Conservation (phyloP, 371 early-diverging fungal genomes). For the Ordospora pajunii region DNA sequence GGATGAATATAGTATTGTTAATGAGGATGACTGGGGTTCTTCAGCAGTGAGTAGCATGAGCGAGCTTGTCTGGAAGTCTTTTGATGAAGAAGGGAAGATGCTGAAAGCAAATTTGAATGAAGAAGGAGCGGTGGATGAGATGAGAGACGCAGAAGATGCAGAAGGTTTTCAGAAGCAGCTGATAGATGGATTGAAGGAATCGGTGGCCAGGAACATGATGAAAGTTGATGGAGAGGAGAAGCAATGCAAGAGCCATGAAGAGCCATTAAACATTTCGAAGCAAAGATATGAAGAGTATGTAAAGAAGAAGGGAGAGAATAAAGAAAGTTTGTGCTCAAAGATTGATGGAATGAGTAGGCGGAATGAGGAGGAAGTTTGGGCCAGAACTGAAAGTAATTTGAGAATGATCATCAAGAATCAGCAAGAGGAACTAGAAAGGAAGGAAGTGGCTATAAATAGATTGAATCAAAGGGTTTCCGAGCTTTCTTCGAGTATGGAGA, state of each 20-base stretch:
- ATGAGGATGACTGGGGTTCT: background rate
- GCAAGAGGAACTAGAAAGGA: background rate
- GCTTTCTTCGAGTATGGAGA: background rate
- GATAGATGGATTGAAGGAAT: background rate
- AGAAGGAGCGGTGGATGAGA: too few relatives aligned
- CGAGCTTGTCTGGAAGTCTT: background rate
- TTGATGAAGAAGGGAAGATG: background rate
- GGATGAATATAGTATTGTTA: slow-evolving; percentile 3
- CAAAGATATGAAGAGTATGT: slow-evolving; percentile 5
- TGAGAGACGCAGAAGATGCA: background rate
- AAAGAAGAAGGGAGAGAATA: background rate
- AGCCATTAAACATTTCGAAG: background rate
- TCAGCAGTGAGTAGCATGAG: background rate
- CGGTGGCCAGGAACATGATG: background rate
- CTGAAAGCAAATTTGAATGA: background rate
- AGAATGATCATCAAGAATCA: background rate
- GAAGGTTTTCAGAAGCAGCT: background rate
- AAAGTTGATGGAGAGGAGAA: background rate
- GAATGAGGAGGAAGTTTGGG: background rate
- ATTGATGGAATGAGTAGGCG: too few relatives aligned
- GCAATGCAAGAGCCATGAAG: background rate
- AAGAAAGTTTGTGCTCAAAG: background rate
- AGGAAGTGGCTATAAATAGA: background rate
- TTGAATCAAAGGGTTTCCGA: background rate
- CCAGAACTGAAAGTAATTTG: background rate